Evolutionary conservation across 805 yeast species (phyloP).

Genomic region (Zygotorulaspora sp.): DNA sequence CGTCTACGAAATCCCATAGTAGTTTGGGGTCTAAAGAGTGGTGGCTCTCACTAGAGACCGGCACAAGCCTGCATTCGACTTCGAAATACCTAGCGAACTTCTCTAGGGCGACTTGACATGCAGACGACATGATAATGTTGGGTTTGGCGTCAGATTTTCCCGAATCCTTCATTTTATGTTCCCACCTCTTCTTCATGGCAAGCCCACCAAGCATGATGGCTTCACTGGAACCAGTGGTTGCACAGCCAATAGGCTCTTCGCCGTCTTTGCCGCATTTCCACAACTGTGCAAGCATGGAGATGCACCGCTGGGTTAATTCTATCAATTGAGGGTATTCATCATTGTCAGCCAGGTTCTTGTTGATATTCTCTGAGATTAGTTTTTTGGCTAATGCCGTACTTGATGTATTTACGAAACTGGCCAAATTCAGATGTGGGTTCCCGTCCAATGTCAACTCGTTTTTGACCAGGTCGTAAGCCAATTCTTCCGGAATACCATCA

Average conservation of each 20-base stretch:
- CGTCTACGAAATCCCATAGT: conserved; percentile 67
- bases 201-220: conserved; percentile 92
- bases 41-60: conserved; percentile 55
- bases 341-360: conserved; percentile 86
- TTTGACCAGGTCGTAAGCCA: conserved; percentile 59
- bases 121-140: conserved; percentile 85
- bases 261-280: conserved; percentile 57
- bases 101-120: conserved; percentile 91
- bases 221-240: conserved; percentile 91
- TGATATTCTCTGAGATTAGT: conserved; percentile 63
- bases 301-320: conserved; percentile 76
- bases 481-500: conserved; percentile 46
- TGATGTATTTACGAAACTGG: conserved; percentile 82
- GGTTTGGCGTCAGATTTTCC: conserved; percentile 65
- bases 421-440: conserved; percentile 75
- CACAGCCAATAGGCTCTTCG: conserved; percentile 66
- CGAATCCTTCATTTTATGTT: conserved; percentile 51
- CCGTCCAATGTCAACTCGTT: conserved; percentile 82
- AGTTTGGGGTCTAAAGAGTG: conserved; percentile 60
- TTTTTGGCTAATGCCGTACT: conserved; percentile 49
- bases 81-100: conserved; percentile 93
- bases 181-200: conserved; percentile 91
- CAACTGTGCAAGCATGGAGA: conserved; percentile 68
- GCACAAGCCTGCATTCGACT: conserved; percentile 75
- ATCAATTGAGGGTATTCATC: conserved; percentile 89